Conservation (phyloP, 2,329 filamentous ascomycete species). For the Alternaria novae-zelandiae region DNA sequence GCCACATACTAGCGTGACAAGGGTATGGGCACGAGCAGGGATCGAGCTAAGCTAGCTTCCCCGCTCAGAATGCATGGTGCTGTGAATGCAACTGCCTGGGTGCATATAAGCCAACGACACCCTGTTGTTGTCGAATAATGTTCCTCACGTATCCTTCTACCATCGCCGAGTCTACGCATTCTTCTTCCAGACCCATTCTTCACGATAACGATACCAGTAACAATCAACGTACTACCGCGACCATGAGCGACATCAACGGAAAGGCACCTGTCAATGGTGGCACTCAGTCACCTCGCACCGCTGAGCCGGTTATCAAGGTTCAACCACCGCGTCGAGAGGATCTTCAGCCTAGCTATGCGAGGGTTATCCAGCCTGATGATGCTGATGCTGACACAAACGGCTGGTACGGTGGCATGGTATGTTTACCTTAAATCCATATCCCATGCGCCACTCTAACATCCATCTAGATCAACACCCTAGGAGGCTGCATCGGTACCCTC, state of each 20-base stretch:
- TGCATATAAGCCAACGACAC: slow-evolving; percentile 27
- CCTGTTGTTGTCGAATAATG: slow-evolving; percentile 12
- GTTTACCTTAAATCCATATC: slow-evolving; percentile 5
- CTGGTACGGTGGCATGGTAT: slow-evolving; percentile 82
- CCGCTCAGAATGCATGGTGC: slow-evolving; percentile 18
- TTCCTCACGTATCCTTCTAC: slow-evolving; percentile 16
- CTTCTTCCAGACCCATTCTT: slow-evolving; percentile 36
- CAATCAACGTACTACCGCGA: slow-evolving; percentile 15
- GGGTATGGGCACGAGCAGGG: neutral
- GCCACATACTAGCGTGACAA: slow-evolving; percentile 13
- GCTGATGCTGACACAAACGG: slow-evolving; percentile 75
- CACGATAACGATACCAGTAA: slow-evolving; percentile 15
- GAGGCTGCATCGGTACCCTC: slow-evolving; percentile 74
- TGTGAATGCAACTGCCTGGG: slow-evolving; percentile 10
- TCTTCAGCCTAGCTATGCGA: slow-evolving; percentile 82
- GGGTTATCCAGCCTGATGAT: slow-evolving; percentile 65
- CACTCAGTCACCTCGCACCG: slow-evolving; percentile 5
- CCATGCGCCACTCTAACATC: slow-evolving; percentile 1
- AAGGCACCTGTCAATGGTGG: slow-evolving; percentile 43
- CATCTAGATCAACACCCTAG: slow-evolving; percentile 71
- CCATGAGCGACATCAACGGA: slow-evolving; percentile 45
- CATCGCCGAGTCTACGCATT: slow-evolving; percentile 27
- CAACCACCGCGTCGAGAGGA: slow-evolving; percentile 83
- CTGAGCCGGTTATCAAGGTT: slow-evolving; percentile 61
- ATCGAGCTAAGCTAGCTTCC: slow-evolving; percentile 25